Evolutionary conservation across 75 land plant species (phyloP), one percentile per base, ranked within the genome.

Genomic region (Picea glauca): DNA sequence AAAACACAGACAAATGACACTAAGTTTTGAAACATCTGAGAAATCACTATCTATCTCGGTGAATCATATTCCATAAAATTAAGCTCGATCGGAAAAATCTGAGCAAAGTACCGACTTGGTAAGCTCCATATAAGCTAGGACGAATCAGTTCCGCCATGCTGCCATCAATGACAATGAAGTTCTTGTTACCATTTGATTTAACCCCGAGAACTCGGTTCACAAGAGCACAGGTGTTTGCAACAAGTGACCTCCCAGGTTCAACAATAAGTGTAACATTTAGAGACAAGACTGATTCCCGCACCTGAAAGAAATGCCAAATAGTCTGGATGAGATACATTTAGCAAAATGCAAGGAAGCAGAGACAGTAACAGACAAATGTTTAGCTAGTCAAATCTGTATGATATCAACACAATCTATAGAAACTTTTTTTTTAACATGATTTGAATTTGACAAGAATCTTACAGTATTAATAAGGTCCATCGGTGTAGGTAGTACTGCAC

Each of bases 101-200:
- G 17, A 66, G 40, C 26, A 60, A 35, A 13, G 13, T 58, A 68
- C 86, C 75, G 79, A 93, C 98, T 77, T 95, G 98, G 79, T 96
- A 96, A 75, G 99, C 93, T 66, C 81, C 98, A 85, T 96, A 96
- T 43, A 96, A 83, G 83, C 98, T 96, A 21, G 99, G 99, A 20
- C 99, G 93, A 64, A 96, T 96, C 62, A 96, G 89, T 79, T 96
- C 99, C 30, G 99, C 88, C 99, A 96, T 96, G 88, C 99, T 96
- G 17, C 99, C 99, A 90, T 96, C 93, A 59, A 96, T 79, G 40
- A 96, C 99, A 58, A 96, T 81, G 67, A 94, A 96, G 76, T 94
- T 90, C 76, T 96, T 96, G 79, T 92, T 96, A n/a, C 99, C 99
- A 89, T 96, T 96, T 62, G 98, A 91, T 85, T 96, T 96, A 33